Base-by-base conservation (phyloP, 2,329 filamentous ascomycete genomes). In the Torrubiella hemipterigena region DNA sequence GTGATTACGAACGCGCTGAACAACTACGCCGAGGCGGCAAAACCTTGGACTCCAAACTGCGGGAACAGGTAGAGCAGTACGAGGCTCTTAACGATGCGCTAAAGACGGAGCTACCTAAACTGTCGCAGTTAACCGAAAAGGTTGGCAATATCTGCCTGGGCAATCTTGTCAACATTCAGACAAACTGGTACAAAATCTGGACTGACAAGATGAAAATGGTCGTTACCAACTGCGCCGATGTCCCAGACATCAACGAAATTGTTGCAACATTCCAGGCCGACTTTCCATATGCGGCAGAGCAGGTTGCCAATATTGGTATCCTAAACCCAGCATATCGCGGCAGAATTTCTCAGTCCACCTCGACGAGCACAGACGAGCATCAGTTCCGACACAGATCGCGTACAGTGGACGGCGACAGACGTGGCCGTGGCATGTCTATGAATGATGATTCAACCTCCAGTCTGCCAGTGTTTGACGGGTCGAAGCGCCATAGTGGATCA, bases 21-120 rank as follows among this genome's bases (percentile, higher is more conserved):
- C 73, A 81, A 42, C 67, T 87, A 36, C 79, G 81, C 47, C 81
- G 85, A 27, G 69, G 74, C 20, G 84, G 85, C 39, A 87, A 93
- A 54, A 93, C 84, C 44, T 67, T 85, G 10, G 89, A 96, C 51
- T 80, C 85, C 47, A 91, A 89, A 51, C 78, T 87, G 4, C 65
- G 73, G 12, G 85, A 93, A 44, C 73, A 81, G 23, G 84, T 86
- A 14, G 85, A 94, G 47, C 81, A 93, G 50, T 98, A 94, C 53
- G 72, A 83, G 24, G 85, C 86, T 7, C 65, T 98, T 37, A 96
- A 96, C 49, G 84, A 94, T 39, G 85, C 89, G 1, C 66, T 96
- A 37, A 95, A 94, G 56, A 81, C 89, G 42, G 89, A 96, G 51
- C 67, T 98, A 28, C 89, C 89, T 2, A 78, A 78, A 50, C 68